Evolutionary conservation across 23 red algal species (phyloP), one percentile per base, ranked within the genome.

Genomic region (Chondrus crispus): DNA sequence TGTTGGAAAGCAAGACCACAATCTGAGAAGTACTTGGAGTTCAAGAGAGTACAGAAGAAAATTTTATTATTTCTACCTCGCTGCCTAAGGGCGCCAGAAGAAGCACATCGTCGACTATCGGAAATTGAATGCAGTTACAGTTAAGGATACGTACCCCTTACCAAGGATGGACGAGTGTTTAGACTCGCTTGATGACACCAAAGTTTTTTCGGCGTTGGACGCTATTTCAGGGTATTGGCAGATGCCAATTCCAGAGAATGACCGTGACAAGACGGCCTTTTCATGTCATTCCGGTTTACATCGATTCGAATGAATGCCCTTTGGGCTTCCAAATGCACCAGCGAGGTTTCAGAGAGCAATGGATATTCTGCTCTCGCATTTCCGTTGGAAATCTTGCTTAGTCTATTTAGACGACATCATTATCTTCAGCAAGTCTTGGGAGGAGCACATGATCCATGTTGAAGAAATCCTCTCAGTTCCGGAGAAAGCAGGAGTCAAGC

Each of bases 1-100:
- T 73, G 6, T 24, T 86, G 4, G 45, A 35, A 37, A 86, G 54
- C 3, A 19, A 0, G 2, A 86, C 50, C 22, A 19, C 58, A 7
- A 26, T 86, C 13, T 3, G 38, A 29, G 60, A 86, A 47, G 62
- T 86, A 47, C 62, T 86, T 26, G 82, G 62, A 32, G 51, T 76
- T 14, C 51, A 55, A 55, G 51, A 55, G n/a, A n/a, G n/a, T 32
- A 66, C 60, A 22, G 60, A 66, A 0, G 60, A 66, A 66, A n/a
- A 32, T 13, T 0, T 9, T 32, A 66, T 6, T 1, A 32, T 32
- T 32, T 66, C 60, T 13, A 32, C 60, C 26, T 22, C 26, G 60
- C 35, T 32, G 35, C 1, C 60, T 32, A 66, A n/a, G 5, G 18
- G 9, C 60, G 35, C 7, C 8, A 32, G 35, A 9, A 9, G 18